Conservation (phyloP, 768 basidiomycete species). For the Suillus occidentalis region DNA sequence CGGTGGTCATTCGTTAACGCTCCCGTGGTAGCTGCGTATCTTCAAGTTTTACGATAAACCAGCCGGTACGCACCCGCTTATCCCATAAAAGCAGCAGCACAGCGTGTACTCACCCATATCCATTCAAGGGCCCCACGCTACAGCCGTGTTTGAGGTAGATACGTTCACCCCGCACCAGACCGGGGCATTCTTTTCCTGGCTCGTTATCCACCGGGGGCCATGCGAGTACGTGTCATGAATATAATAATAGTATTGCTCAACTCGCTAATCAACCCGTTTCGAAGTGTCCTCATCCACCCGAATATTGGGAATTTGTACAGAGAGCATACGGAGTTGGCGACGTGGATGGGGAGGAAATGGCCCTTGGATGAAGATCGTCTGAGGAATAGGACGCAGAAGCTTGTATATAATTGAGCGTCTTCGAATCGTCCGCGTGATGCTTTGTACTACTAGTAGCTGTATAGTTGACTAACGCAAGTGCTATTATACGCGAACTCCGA, state of each 20-base stretch:
- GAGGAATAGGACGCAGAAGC: background rate
- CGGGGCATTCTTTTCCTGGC: conserved; percentile 66
- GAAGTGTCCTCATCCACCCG: conserved; percentile 68
- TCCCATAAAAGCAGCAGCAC: background rate
- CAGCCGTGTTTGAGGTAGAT: conserved; percentile 72
- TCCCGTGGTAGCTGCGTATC: conserved; percentile 49
- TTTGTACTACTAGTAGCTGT: too few relatives aligned
- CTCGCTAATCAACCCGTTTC: background rate
- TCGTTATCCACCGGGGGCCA: conserved; percentile 65
- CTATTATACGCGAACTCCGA: background rate
- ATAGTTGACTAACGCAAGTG: too few relatives aligned
- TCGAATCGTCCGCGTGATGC: too few relatives aligned
- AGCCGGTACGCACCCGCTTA: conserved; percentile 43
- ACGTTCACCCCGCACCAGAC: conserved; percentile 66
- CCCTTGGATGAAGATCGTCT: conserved; percentile 34
- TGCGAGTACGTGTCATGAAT: conserved; percentile 53
- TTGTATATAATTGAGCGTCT: too few relatives aligned
- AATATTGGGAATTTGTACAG: conserved; percentile 55
- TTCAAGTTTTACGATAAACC: conserved; percentile 62
- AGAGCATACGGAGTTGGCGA: conserved; percentile 62
- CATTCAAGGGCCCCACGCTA: conserved; percentile 61
- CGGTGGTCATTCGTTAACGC: background rate
- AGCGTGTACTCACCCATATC: background rate
- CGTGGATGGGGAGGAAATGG: conserved; percentile 69
- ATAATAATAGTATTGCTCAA: background rate